These are phyloP conservation scores for Tricholoma saponaceum DNA, from an alignment of 768 basidiomycete species.

Conservation along the genomic window DNA sequence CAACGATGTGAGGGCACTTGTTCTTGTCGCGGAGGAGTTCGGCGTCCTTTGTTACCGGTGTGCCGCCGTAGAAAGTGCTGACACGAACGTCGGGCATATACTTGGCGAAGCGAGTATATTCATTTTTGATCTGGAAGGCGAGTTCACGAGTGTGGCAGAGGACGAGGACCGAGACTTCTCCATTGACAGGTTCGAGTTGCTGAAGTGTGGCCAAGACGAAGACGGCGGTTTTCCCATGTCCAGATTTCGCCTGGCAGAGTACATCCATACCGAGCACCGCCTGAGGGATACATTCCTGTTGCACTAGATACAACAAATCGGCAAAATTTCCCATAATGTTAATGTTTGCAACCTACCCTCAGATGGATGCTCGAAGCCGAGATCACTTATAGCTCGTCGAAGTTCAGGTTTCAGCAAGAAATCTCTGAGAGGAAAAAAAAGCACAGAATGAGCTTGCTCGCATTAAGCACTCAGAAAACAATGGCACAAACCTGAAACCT, in stretches of 20 bases:
- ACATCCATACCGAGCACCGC: constrained; percentile 99
- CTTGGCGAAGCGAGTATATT: constrained; percentile 98
- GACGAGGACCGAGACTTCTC: constrained; percentile 96
- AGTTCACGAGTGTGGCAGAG: constrained; percentile 99
- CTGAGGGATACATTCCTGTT: constrained; percentile 99
- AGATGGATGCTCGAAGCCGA: constrained; percentile 99
- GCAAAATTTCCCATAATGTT: neutral
- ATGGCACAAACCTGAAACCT: constrained; percentile 78
- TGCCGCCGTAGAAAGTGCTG: constrained; percentile 97
- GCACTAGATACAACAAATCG: constrained; percentile 54
- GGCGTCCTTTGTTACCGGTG: constrained; percentile 88
- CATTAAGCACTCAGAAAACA: neutral
- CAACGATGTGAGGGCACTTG: constrained; percentile 98
- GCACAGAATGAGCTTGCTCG: constrained; percentile 5
- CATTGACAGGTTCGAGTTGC: constrained; percentile 96
- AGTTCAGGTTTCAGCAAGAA: constrained; percentile 98
- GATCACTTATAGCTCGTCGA: constrained; percentile 94
- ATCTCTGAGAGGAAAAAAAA: constrained; percentile 54
- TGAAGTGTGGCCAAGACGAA: constrained; percentile 98
- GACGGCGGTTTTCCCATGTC: constrained; percentile 97
- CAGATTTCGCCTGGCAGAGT: constrained; percentile 98
- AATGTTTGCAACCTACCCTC: constrained; percentile 64
- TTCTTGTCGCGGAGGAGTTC: constrained; percentile 92
- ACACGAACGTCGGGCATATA: constrained; percentile 99
- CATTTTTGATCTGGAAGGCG: constrained; percentile 99